Evolutionary conservation across 495 filamentous ascomycete genomes (phyloP).

Genomic region (Parachaetomium inaequale): DNA sequence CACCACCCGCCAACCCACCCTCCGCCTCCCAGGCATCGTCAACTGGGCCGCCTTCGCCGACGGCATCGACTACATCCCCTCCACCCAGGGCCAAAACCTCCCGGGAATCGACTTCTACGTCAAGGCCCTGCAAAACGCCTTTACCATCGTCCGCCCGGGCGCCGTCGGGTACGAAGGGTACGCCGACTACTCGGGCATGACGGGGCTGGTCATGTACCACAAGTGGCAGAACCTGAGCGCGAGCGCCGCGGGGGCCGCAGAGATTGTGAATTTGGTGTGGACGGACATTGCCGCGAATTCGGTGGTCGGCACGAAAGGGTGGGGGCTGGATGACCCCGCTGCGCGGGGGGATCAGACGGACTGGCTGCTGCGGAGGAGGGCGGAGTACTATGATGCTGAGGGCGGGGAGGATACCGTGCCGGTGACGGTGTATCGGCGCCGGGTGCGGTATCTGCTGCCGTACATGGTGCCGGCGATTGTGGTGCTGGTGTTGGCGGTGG

Average conservation of each 20-base stretch:
- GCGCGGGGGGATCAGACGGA: neutral
- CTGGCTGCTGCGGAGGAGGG: neutral
- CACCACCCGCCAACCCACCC: neutral
- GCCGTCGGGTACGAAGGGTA: neutral
- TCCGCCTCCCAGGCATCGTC: slow-evolving; percentile 1
- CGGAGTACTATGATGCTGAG: neutral
- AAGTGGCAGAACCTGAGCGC: neutral
- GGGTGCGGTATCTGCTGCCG: neutral
- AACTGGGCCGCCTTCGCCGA: neutral
- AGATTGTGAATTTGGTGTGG: neutral
- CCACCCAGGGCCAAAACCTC: slow-evolving; percentile 1
- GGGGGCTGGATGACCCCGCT: slow-evolving; percentile 4
- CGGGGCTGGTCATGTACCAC: neutral
- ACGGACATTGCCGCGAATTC: slow-evolving; percentile 7
- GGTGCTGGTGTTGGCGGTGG: neutral
- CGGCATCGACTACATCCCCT: neutral
- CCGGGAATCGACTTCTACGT: slow-evolving; percentile 7
- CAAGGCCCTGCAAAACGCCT: neutral
- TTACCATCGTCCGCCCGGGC: neutral
- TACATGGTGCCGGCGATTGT: neutral
- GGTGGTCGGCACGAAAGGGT: slow-evolving; percentile 4
- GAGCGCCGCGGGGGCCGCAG: neutral
- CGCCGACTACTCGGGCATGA: slow-evolving; percentile 2
- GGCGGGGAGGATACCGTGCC: neutral
- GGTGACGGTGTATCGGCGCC: neutral